Percentiles rank a stretch among this genome's conserved stretches.
phyloP scores from a whole-genome alignment of 805 yeast genomes.

The Hanseniaspora mollemarum region DNA sequence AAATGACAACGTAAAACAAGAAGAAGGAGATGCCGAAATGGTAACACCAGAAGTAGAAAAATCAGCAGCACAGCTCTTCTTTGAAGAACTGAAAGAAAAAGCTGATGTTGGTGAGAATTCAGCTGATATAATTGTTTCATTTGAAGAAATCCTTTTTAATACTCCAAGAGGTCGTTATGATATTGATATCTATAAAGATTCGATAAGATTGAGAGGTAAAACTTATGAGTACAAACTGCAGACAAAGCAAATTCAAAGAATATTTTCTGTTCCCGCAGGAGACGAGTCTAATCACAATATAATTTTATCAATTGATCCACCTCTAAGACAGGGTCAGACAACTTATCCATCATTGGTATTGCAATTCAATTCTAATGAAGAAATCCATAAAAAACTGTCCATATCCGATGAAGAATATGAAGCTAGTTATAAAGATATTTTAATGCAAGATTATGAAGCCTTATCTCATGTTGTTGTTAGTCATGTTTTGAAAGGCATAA shows the following conservation, averaged over 20 bases:
- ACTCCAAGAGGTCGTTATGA: slow-evolving; percentile 99
- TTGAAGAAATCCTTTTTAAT: slow-evolving; percentile 77
- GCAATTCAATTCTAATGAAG: slow-evolving; percentile 85
- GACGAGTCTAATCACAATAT: slow-evolving; percentile 85
- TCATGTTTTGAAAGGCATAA: slow-evolving; percentile 78
- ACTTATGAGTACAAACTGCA: slow-evolving; percentile 94
- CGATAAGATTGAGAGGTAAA: slow-evolving; percentile 87
- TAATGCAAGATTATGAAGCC: slow-evolving; percentile 66
- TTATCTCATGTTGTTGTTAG: slow-evolving; percentile 78
- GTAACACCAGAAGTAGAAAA: slow-evolving; percentile 32
- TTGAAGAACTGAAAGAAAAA: slow-evolving; percentile 79
- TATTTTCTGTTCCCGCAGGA: slow-evolving; percentile 85
- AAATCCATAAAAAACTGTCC: slow-evolving; percentile 78
- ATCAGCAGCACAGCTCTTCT: slow-evolving; percentile 72
- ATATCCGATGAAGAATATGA: slow-evolving; percentile 72
- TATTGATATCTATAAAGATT: slow-evolving; percentile 79
- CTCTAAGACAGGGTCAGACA: slow-evolving; percentile 95
- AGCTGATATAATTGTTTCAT: slow-evolving; percentile 90
- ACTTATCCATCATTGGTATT: slow-evolving; percentile 83
- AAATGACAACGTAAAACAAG: slow-evolving; percentile 19
- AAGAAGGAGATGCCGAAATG: slow-evolving; percentile 22
- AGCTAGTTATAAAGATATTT: slow-evolving; percentile 58
- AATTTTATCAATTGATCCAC: slow-evolving; percentile 89
- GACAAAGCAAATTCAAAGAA: slow-evolving; percentile 77
- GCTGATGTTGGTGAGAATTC: slow-evolving; percentile 92